Conservation (phyloP, 2,329 filamentous ascomycete species). For the Ophiostoma novo-ulmi region DNA sequence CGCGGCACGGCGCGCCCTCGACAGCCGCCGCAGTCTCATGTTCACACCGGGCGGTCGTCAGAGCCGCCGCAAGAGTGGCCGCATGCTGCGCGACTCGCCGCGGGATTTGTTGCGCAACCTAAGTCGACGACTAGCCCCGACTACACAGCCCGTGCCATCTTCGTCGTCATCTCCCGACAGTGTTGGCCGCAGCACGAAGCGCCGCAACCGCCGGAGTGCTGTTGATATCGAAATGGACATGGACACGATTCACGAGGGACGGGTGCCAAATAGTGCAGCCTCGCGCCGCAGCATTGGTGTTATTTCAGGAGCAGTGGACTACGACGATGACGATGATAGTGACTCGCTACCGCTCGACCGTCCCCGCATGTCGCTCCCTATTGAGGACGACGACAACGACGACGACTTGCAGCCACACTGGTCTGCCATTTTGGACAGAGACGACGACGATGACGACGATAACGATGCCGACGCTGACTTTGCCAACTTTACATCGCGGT, state of each 20-base stretch:
- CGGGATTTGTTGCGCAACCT: constrained; percentile 51
- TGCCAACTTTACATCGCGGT: constrained; percentile 50
- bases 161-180: constrained; percentile 39
- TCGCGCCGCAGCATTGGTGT: not conserved
- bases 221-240: constrained; percentile 20
- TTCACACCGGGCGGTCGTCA: constrained; percentile 51
- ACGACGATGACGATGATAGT: constrained; percentile 47
- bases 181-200: not conserved
- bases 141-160: constrained; percentile 42
- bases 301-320: constrained; percentile 18
- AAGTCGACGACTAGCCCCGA: constrained; percentile 49
- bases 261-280: constrained; percentile 10
- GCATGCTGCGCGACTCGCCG: constrained; percentile 53
- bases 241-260: constrained; percentile 3
- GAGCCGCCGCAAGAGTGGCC: constrained; percentile 53
- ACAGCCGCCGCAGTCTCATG: constrained; percentile 54
- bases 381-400: constrained; percentile 46
- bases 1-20: constrained; percentile 54
- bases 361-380: constrained; percentile 52
- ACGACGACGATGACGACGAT: constrained; percentile 42
- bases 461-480: constrained; percentile 39
- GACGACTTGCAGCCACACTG: constrained; percentile 50
- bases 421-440: constrained; percentile 50
- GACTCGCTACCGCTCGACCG: constrained; percentile 47
- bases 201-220: constrained; percentile 18